A percentile compares a stretch with the other conserved stretches of the same genome.
Evolutionary conservation across 371 early-diverging fungal species (phyloP).

Genomic region (Mucor velutinosus): DNA sequence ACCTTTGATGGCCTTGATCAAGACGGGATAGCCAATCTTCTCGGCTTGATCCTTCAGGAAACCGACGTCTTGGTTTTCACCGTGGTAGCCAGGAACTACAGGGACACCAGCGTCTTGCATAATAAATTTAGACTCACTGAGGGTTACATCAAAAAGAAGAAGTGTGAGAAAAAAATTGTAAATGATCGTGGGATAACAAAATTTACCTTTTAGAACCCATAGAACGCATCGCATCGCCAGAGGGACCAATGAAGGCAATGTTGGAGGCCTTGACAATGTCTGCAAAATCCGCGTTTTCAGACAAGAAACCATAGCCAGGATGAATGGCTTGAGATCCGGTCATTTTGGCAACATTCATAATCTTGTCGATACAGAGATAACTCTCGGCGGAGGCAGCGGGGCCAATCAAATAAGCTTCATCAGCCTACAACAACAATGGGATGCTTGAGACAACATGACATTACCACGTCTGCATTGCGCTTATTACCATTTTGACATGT

Average conservation of each 20-base stretch:
- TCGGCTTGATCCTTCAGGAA: conserved; percentile 78
- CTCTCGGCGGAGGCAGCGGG: conserved; percentile 84
- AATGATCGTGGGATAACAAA: conserved; percentile 17
- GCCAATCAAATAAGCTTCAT: conserved; percentile 92
- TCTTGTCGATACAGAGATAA: conserved; percentile 86
- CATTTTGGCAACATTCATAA: conserved; percentile 79
- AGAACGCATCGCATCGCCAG: conserved; percentile 83
- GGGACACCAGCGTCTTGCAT: conserved; percentile 90
- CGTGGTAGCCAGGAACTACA: conserved; percentile 95
- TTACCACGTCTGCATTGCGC: not conserved
- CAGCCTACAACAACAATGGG: conserved; percentile 62
- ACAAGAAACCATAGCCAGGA: conserved; percentile 96
- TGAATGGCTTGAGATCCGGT: conserved; percentile 94
- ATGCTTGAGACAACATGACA: not conserved
- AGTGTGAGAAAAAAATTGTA: conserved; percentile 13
- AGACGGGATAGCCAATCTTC: conserved; percentile 89
- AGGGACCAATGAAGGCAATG: conserved; percentile 93
- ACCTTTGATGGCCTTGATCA: conserved; percentile 96
- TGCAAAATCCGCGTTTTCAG: conserved; percentile 94
- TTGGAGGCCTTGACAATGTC: conserved; percentile 67
- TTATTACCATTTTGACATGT: conserved; percentile 73
- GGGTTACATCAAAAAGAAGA: not conserved
- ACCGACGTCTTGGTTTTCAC: conserved; percentile 81
- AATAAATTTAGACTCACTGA: conserved; percentile 88
- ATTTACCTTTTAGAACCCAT: conserved; percentile 93